A percentile compares a stretch with the other conserved stretches of the same genome.
Conservation (phyloP, 2,329 filamentous ascomycete genomes). For the Botrytis hyacinthi region DNA sequence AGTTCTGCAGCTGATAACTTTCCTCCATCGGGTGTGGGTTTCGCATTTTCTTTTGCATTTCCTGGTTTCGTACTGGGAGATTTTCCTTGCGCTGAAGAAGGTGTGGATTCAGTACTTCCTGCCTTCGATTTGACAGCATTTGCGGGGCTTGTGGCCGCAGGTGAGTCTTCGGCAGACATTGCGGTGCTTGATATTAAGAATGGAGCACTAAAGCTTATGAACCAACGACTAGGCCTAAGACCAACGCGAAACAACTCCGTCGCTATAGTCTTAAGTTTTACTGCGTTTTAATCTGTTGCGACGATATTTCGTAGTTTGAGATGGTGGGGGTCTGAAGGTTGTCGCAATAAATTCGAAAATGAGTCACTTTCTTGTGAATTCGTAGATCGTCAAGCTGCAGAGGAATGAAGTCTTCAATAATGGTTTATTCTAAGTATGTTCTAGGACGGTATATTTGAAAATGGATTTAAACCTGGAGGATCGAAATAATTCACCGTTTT, state of each 20-base stretch:
- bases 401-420: background rate
- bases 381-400: background rate
- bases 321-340: conserved; percentile 8
- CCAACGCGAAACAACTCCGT: conserved; percentile 3
- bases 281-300: background rate
- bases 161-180: conserved; percentile 29
- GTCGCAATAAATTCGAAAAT: conserved; percentile 9
- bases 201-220: background rate
- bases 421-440: background rate
- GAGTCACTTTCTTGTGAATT: conserved; percentile 18
- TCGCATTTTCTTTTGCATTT: conserved; percentile 21
- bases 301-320: background rate
- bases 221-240: conserved; percentile 6
- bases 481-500: background rate
- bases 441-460: background rate
- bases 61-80: conserved; percentile 20
- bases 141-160: conserved; percentile 21
- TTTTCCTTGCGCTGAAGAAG: conserved; percentile 21
- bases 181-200: background rate
- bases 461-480: background rate
- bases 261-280: background rate
- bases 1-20: conserved; percentile 61
- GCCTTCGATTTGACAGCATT: conserved; percentile 14
- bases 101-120: background rate
- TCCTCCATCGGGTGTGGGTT: conserved; percentile 31